Base-by-base conservation (phyloP, 192 early-diverging fungal genomes). In the Coemansia aciculifera region DNA sequence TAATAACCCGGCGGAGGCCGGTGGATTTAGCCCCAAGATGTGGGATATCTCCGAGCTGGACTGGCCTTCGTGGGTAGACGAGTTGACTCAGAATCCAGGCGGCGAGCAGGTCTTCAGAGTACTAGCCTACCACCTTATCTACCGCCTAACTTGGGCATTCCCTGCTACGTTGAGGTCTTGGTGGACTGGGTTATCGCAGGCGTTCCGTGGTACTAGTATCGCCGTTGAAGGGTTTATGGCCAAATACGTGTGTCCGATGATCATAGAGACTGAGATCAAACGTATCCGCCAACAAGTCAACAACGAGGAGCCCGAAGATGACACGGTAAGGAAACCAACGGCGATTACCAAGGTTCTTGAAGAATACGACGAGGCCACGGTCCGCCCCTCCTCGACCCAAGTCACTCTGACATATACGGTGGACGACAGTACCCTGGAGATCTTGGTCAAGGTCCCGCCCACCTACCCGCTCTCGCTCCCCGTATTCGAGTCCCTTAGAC, bases 351-450 rank as follows among this genome's bases (percentile, higher is more conserved):
- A 67, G 43, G 64, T 67, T n/a, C 71, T 82, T 2, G 67, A 59
- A 10, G 79, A 82, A 36, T 71, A 82, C 65, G 75, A 77, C 72
- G 72, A 77, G 5, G 60, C 75, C 1, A 24, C 49, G 0, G 72
- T 77, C 51, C 74, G 71, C 0, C 66, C 71, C 12, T 62, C 68
- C 0, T 11, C 71, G 27, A 49, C 65, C 9, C 71, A 77, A 31
- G 79, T 36, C 5, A 73, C 72, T 0, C 34, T 84, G 3, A 62
- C 62, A 0, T 85, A 82, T 27, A 75, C 78, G 12, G 77, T 84
- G 13, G 77, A 81, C 23, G 78, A 86, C 46, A 65, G 72, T 31
- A 79, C 80, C 10, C 29, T 79, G 10, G 87, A 87, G 69, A 75
- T 88, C 68, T 43, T 66, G 12, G 71, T 85, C 10, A 63, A 64